A percentile compares a stretch with the other conserved stretches of the same genome.
phyloP scores from a whole-genome alignment of 2,329 filamentous ascomycete genomes.

The Grosmannia clavigera region DNA sequence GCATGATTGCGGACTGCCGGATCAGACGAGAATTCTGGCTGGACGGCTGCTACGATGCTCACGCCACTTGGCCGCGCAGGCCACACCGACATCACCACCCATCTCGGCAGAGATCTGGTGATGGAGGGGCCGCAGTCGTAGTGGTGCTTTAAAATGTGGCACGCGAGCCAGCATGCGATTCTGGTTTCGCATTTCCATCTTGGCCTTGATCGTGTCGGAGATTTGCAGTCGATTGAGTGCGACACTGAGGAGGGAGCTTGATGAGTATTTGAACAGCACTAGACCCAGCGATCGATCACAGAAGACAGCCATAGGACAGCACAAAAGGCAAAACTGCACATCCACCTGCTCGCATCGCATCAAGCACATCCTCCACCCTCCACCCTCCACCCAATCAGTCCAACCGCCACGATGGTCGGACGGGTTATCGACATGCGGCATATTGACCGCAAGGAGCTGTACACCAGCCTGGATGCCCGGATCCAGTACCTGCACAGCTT shows the following conservation, averaged over 20 bases:
- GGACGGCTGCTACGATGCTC: background rate
- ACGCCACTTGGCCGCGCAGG: background rate
- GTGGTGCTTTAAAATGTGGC: background rate
- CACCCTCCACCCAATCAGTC: background rate
- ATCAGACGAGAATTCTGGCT: background rate
- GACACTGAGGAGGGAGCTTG: too few relatives aligned
- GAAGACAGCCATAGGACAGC: too few relatives aligned
- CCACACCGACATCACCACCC: background rate
- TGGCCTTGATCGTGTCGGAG: background rate
- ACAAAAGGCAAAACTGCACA: background rate
- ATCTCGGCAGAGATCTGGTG: background rate
- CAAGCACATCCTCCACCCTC: too few relatives aligned
- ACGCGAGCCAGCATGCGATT: background rate
- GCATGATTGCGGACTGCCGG: background rate
- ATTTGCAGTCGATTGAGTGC: background rate
- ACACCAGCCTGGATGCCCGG: slow-evolving; percentile 56
- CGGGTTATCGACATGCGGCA: slow-evolving; percentile 31
- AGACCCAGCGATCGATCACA: too few relatives aligned
- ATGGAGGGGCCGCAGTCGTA: background rate
- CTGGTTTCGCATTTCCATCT: background rate
- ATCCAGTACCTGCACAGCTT: slow-evolving; percentile 65
- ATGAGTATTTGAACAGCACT: background rate
- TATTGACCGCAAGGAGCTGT: slow-evolving; percentile 57
- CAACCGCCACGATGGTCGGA: slow-evolving; percentile 5
- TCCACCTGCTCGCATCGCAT: background rate